phyloP scores from a whole-genome alignment of 2,329 filamentous ascomycete species.

The Byssothecium circinans region DNA sequence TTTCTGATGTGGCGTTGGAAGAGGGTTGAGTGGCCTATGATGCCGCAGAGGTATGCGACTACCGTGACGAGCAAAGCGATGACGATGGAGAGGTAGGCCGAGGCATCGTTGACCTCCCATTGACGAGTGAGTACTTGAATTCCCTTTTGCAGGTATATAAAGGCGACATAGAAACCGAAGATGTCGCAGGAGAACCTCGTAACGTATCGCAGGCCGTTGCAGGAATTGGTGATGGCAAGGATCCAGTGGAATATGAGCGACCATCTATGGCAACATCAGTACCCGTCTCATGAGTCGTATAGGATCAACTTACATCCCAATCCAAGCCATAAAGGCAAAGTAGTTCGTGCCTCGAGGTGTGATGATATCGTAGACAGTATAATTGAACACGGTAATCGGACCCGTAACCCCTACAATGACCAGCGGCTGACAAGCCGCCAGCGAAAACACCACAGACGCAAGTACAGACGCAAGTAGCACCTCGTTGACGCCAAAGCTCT shows the following conservation, averaged over 20 bases:
- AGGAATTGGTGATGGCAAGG: constrained; percentile 80
- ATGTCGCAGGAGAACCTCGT: constrained; percentile 92
- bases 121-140: constrained; percentile 81
- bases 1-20: constrained; percentile 76
- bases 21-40: constrained; percentile 69
- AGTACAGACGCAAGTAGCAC: constrained; percentile 84
- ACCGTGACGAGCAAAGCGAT: constrained; percentile 77
- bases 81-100: constrained; percentile 74
- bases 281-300: not conserved
- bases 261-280: constrained; percentile 58
- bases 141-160: constrained; percentile 89
- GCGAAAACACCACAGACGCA: constrained; percentile 76
- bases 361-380: constrained; percentile 91
- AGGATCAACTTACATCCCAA: constrained; percentile 64
- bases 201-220: constrained; percentile 85
- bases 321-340: constrained; percentile 89
- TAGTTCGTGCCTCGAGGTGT: constrained; percentile 75
- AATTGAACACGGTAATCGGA: constrained; percentile 92
- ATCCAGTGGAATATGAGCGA: constrained; percentile 82
- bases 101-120: constrained; percentile 64
- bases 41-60: constrained; percentile 72
- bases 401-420: constrained; percentile 91
- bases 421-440: constrained; percentile 80
- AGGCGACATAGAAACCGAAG: constrained; percentile 91
- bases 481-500: constrained; percentile 88